Evolutionary conservation across 352 stramenopile genomes (phyloP).

Genomic region (Phytopythium oedochilum): DNA sequence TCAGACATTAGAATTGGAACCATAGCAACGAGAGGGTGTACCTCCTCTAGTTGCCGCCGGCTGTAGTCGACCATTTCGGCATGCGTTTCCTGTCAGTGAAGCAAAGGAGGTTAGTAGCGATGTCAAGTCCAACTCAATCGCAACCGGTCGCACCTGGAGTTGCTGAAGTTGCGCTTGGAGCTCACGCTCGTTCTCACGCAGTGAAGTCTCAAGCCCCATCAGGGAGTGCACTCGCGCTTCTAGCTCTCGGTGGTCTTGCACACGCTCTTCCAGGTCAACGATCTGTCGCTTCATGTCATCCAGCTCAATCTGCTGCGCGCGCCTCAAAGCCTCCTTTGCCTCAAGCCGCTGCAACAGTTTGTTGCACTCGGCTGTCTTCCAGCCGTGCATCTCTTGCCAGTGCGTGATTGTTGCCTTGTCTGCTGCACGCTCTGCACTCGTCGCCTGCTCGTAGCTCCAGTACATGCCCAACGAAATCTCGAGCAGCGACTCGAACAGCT

Average conservation of each 20-base stretch:
- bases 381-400: conserved; percentile 49
- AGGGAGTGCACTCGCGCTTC: conserved; percentile 40
- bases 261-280: conserved; percentile 27
- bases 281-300: conserved; percentile 37
- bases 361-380: conserved; percentile 32
- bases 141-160: conserved; percentile 21
- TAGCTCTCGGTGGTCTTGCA: conserved; percentile 26
- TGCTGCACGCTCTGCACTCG: conserved; percentile 34
- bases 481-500: conserved; percentile 73
- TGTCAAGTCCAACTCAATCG: neutral
- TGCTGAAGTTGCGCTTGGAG: conserved; percentile 26
- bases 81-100: conserved; percentile 29
- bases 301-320: conserved; percentile 45
- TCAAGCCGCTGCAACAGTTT: conserved; percentile 54
- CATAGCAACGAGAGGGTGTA: too few relatives aligned
- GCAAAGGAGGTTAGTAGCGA: neutral
- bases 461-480: conserved; percentile 68
- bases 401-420: conserved; percentile 36
- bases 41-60: conserved; percentile 37
- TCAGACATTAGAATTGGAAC: too few relatives aligned
- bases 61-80: conserved; percentile 40
- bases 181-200: conserved; percentile 21
- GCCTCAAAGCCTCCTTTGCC: conserved; percentile 45
- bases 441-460: conserved; percentile 60
- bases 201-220: conserved; percentile 20